These are phyloP conservation scores for Trypanosoma boissoni DNA, from an alignment of 208 protist genomes.

Conservation along the genomic window DNA sequence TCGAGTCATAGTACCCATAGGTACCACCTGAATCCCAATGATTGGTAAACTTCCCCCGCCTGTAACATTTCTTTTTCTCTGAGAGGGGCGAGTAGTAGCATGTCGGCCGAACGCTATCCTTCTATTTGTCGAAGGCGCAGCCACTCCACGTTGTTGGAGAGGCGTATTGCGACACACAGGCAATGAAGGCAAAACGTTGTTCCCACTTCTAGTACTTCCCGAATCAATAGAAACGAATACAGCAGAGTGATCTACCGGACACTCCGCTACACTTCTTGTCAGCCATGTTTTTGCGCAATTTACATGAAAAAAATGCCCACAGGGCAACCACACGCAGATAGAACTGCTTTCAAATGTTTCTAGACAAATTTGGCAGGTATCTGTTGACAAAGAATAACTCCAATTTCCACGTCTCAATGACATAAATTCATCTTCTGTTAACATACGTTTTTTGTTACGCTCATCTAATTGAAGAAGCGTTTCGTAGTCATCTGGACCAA, in stretches of 20 bases:
- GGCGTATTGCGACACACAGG: no score
- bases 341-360: conserved; percentile 31
- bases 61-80: not conserved
- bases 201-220: not conserved
- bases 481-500: conserved; percentile 83
- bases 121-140: not conserved
- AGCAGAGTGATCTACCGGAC: conserved; percentile 61
- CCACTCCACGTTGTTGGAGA: not conserved
- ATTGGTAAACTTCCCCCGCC: conserved; percentile 9
- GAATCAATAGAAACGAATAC: conserved; percentile 4
- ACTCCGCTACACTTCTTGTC: conserved; percentile 52
- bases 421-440: conserved; percentile 29
- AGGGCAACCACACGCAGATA: conserved; percentile 51
- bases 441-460: conserved; percentile 21
- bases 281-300: conserved; percentile 61
- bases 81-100: conserved; percentile 4
- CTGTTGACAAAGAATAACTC: conserved; percentile 19
- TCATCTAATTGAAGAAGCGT: conserved; percentile 51
- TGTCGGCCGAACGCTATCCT: not conserved
- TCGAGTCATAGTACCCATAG: conserved; percentile 7
- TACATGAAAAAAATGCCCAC: conserved; percentile 72
- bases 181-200: no score
- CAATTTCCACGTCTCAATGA: conserved; percentile 25
- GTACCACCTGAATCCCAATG: conserved; percentile 20
- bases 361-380: conserved; percentile 65